A percentile compares a stretch with the other conserved stretches of the same genome.
phyloP scores from a whole-genome alignment of 495 filamentous ascomycete genomes.

The Parathielavia appendiculata region DNA sequence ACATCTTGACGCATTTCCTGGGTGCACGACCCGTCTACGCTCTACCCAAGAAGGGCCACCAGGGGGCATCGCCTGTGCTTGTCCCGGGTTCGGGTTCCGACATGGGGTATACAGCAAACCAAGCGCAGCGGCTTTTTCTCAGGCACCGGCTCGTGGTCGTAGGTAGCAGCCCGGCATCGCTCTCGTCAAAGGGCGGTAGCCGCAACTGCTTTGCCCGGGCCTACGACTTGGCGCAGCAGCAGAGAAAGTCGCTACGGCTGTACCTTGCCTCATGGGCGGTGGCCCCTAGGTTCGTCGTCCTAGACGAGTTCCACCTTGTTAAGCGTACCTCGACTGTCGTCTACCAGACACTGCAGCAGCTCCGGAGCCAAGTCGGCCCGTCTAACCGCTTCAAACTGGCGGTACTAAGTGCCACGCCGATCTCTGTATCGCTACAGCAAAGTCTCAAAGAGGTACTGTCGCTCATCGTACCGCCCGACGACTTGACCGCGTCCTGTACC shows the following conservation, averaged over 20 bases:
- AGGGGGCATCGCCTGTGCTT: neutral
- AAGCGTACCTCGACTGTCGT: constrained; percentile 1
- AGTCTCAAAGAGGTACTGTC: neutral
- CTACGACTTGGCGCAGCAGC: neutral
- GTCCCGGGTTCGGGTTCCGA: constrained; percentile 1
- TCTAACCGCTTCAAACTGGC: neutral
- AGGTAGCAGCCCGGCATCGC: neutral
- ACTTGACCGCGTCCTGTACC: neutral
- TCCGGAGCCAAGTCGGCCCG: neutral
- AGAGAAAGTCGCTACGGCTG: neutral
- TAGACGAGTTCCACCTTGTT: constrained; percentile 13
- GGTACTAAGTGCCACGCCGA: neutral
- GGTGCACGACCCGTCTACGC: neutral
- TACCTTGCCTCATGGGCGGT: constrained; percentile 10
- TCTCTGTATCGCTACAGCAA: neutral
- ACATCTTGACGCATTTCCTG: neutral
- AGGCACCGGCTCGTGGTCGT: constrained; percentile 4
- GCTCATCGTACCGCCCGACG: neutral
- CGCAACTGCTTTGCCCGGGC: constrained; percentile 1
- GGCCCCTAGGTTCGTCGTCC: constrained; percentile 13
- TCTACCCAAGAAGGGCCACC: neutral
- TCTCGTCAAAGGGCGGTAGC: neutral
- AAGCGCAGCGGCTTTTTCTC: neutral
- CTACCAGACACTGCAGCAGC: neutral
- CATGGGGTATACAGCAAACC: neutral